Conservation (phyloP, 2,329 filamentous ascomycete species). For the Lecanoromycetidae sp. region DNA sequence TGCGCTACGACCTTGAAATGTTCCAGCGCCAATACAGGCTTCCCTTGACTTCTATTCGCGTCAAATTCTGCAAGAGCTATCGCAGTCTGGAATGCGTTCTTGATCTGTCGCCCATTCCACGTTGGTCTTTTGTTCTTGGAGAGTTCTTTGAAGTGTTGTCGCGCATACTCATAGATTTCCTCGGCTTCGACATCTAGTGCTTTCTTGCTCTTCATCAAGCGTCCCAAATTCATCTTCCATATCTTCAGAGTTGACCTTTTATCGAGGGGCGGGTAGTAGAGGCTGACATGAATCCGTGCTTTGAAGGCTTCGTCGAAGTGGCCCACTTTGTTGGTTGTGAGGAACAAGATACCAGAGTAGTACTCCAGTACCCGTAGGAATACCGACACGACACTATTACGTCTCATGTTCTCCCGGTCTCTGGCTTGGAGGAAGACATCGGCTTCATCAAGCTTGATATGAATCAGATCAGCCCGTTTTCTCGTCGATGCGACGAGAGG, state of each 20-base stretch:
- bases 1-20: conserved; percentile 14
- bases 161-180: conserved; percentile 15
- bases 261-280: conserved; percentile 30
- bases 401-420: conserved; percentile 25
- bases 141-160: conserved; percentile 14
- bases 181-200: conserved; percentile 11
- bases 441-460: conserved; percentile 33
- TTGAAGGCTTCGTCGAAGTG: conserved; percentile 40
- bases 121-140: conserved; percentile 11
- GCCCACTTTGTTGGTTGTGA: conserved; percentile 42
- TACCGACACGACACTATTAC: conserved; percentile 35
- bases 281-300: conserved; percentile 36
- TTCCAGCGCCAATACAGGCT: neutral
- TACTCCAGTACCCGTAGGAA: conserved; percentile 39
- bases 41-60: neutral
- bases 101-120: conserved; percentile 30
- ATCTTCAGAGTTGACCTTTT: conserved; percentile 17
- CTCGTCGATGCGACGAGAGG: no score
- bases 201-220: conserved; percentile 7
- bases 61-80: conserved; percentile 25
- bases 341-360: conserved; percentile 37
- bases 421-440: conserved; percentile 33
- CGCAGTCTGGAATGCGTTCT: conserved; percentile 28
- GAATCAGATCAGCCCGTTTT: no score
- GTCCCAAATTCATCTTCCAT: conserved; percentile 20